Evolutionary conservation across 2,329 filamentous ascomycete genomes (phyloP).

Genomic region (Coniochaeta prunicola): DNA sequence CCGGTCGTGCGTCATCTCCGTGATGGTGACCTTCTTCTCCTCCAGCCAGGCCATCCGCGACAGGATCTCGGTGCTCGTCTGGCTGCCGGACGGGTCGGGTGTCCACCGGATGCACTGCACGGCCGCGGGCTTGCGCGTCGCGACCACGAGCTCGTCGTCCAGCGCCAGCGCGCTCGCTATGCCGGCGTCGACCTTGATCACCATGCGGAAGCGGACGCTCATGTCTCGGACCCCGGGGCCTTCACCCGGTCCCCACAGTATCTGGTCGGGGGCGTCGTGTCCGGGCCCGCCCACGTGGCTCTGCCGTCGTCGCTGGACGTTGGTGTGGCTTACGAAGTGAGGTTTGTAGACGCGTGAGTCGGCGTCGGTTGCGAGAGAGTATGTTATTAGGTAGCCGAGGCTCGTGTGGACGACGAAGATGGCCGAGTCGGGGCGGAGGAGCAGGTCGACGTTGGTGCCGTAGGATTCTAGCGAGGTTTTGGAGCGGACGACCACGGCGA

Average conservation of each 20-base stretch:
- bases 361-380: constrained; percentile 80
- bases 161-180: constrained; percentile 82
- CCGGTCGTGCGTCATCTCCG: constrained; percentile 86
- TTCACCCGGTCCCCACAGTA: constrained; percentile 72
- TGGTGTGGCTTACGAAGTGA: constrained; percentile 63
- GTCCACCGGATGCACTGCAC: constrained; percentile 96
- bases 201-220: constrained; percentile 89
- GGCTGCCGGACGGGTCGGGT: constrained; percentile 70
- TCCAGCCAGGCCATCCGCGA: constrained; percentile 81
- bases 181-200: constrained; percentile 94
- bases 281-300: constrained; percentile 52
- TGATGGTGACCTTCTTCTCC: constrained; percentile 67
- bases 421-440: constrained; percentile 84
- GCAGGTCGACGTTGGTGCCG: constrained; percentile 74
- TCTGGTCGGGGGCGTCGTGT: constrained; percentile 49
- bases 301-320: constrained; percentile 54
- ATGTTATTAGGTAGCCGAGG: constrained; percentile 85
- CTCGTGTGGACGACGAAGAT: constrained; percentile 88
- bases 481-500: constrained; percentile 81
- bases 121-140: constrained; percentile 86
- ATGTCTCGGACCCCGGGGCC: constrained; percentile 77
- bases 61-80: constrained; percentile 86
- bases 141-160: constrained; percentile 87
- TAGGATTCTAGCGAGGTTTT: constrained; percentile 72
- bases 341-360: constrained; percentile 80